These are phyloP conservation scores for Corinectria fuckeliana DNA, from an alignment of 2,329 filamentous ascomycete species.

Conservation along the genomic window DNA sequence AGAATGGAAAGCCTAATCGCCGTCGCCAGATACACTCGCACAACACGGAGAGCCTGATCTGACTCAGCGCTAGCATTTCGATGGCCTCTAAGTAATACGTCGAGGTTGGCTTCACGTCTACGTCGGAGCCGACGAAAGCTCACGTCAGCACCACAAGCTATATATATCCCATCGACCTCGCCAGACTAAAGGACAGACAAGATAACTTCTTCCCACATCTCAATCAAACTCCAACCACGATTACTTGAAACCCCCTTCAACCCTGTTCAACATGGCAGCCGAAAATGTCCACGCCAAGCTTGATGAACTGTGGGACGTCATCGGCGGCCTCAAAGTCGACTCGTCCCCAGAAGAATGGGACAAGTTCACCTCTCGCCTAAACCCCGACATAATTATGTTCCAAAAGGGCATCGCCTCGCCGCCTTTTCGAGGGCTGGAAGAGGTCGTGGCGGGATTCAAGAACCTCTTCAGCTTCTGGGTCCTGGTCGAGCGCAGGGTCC, in stretches of 20 bases:
- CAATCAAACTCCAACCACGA: neutral
- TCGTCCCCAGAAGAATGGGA: constrained; percentile 16
- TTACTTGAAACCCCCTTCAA: no score
- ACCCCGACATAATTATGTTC: neutral
- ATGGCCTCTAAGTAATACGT: neutral
- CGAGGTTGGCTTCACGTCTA: neutral
- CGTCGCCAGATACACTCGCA: no score
- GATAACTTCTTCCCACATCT: neutral
- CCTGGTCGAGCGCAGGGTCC: constrained; percentile 3
- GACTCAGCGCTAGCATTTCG: no score
- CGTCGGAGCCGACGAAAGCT: neutral
- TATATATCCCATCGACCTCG: neutral
- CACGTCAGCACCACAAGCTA: neutral
- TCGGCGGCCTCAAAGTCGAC: neutral
- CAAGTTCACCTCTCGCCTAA: neutral
- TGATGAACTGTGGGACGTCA: neutral
- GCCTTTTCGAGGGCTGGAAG: neutral
- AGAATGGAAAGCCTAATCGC: no score
- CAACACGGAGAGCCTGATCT: no score
- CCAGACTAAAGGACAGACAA: neutral
- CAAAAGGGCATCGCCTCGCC: neutral
- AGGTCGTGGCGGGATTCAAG: neutral
- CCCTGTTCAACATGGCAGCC: neutral
- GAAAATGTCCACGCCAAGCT: constrained; percentile 3
- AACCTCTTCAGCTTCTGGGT: constrained; percentile 6